Evolutionary conservation across 2,329 filamentous ascomycete genomes (phyloP), one percentile per base, ranked within the genome.

Genomic region (Akanthomyces dipterigenus): DNA sequence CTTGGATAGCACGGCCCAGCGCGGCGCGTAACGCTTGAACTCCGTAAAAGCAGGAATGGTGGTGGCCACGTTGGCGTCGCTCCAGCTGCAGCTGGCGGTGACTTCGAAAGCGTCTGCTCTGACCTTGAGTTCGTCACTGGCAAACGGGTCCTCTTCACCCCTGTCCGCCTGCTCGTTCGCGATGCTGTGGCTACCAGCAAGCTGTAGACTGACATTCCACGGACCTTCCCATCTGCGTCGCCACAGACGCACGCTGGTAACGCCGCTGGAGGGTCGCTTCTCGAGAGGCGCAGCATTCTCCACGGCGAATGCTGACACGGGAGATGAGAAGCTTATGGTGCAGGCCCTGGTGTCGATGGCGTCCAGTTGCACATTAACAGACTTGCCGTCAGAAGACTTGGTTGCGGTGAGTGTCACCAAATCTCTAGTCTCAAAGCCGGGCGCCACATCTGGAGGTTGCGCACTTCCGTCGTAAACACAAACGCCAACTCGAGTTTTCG

Each of bases 41-140:
- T 98, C 93, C 67, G 95, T 89, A 56, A 93, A 82, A 1, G 93
- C 93, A 0, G 93, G 93, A 53, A 98, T 92, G 1, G 81, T 80
- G 3, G 85, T 88, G 2, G 76, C 73, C 40, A 78, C 76, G 69
- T 97, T 97, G 49, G 84, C 87, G 76, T 99, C 95, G 68, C 88
- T 91, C 92, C 93, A 98, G 36, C 90, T 78, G 74, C 95, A 98
- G 18, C 88, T 81, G 1, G 93, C 85, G 38, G 77, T 81, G 1
- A 92, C 90, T 65, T 80, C 81, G 38, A 91, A 70, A 5, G 63
- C 53, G 16, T 67, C 65, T 5, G 62, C 55, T 42, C 63, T 67
- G 4, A 16, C 12, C 24, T 55, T 55, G 22, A 61, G 59, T n/a
- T 55, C 53, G 7, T 57, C 48, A 14, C 22, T 24, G 12, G 7